Base-by-base conservation (phyloP, 1,284 basidiomycete species). In the Inonotus obliquus region DNA sequence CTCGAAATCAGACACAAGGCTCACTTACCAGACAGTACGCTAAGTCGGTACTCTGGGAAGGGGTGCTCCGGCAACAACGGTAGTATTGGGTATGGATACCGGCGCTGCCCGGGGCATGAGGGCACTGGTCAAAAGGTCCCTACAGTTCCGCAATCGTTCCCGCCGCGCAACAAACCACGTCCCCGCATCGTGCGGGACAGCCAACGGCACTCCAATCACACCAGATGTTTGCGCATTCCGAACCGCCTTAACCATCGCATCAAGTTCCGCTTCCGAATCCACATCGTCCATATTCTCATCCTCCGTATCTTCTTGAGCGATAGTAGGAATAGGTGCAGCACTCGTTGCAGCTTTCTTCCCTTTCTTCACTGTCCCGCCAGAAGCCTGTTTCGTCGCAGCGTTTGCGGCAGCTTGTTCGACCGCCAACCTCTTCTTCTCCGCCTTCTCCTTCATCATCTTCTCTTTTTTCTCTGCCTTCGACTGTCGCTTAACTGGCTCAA, bases 401-500 rank as follows among this genome's bases (percentile, higher is more conserved):
- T 81, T 76, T 1, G 85, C 81, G 37, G 82, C 81, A 25, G 86
- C 85, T 44, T 83, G 83, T 70, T 89, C 86, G 64, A 82, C 79
- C 10, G 84, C 84, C 23, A 82, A 75, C 59, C 83, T 77, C 73
- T 90, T 91, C 80, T 88, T 89, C 74, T 86, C 88, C 17, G 84
- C 77, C 71, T 88, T 91, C 74, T 92, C 90, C 60, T 81, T 78
- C 65, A 91, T 89, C 63, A 84, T 82, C 70, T 89, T 86, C 70
- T 90, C 89, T 73, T 91, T 91, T 74, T 85, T 85, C 75, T 91
- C 88, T 7, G 86, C 86, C 69, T 92, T 92, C 29, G 85, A 87
- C 73, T 91, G 89, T 52, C 84, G 81, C 75, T 94, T 93, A 35
- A 91, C 88, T 0, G 93, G 92, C 69, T 96, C 94, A n/a, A 96